Percentiles rank a stretch among this genome's conserved stretches.
Evolutionary conservation across 108 stramenopile species (phyloP).

Genomic region (Discostella stelligeroides): DNA sequence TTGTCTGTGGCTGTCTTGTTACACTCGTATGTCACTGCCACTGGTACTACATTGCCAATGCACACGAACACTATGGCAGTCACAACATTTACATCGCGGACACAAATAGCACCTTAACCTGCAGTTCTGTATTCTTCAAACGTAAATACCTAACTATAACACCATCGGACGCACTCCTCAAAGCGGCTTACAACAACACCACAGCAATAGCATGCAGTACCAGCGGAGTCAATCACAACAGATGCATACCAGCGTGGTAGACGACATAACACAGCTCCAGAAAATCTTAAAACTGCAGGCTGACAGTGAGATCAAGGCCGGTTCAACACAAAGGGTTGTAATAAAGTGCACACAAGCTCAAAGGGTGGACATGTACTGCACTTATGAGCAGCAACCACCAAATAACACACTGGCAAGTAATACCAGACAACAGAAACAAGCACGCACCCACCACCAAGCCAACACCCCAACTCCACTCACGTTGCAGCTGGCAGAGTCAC

Average conservation of each 20-base stretch:
- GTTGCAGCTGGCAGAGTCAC: neutral
- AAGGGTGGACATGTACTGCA: too few species aligned
- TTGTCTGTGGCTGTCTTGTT: neutral
- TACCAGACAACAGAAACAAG: too few species aligned
- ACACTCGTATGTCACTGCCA: too few species aligned
- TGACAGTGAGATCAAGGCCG: neutral
- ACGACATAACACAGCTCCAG: neutral
- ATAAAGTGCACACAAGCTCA: neutral
- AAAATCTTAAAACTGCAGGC: neutral
- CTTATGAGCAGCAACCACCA: too few species aligned
- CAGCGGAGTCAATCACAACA: neutral
- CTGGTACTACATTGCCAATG: slow-evolving; percentile 5
- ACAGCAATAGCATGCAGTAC: neutral
- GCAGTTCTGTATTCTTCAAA: too few species aligned
- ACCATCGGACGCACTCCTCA: slow-evolving; percentile 11
- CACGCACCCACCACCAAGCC: neutral
- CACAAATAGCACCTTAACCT: too few species aligned
- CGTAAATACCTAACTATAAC: neutral
- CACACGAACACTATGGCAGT: slow-evolving; percentile 8
- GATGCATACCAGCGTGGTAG: too few species aligned
- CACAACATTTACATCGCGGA: too few species aligned
- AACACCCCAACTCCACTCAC: too few species aligned
- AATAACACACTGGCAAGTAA: too few species aligned
- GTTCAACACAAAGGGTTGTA: neutral
- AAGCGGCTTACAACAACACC: slow-evolving; percentile 1